Conservation (phyloP, 768 basidiomycete species). For the Russula earlei region DNA sequence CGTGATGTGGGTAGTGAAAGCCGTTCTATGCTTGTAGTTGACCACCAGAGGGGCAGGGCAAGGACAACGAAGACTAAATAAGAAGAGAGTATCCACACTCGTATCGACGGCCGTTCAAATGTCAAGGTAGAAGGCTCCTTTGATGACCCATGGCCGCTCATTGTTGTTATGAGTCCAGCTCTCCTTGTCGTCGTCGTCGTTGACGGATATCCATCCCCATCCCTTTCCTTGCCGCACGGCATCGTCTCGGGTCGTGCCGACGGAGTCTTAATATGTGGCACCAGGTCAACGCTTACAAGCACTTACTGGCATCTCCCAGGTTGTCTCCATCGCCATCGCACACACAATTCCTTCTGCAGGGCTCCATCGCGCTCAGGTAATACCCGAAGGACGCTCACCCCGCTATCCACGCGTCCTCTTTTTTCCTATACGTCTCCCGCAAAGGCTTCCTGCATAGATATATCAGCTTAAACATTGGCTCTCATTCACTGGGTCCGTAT, state of each 20-base stretch:
- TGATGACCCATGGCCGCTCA: constrained; percentile 5
- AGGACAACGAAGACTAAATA: constrained; percentile 76
- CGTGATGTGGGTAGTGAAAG: constrained; percentile 46
- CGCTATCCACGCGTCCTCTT: neutral
- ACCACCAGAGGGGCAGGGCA: constrained; percentile 89
- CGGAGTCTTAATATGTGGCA: constrained; percentile 11
- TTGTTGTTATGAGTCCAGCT: neutral
- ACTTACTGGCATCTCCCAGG: neutral
- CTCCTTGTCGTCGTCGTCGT: no score
- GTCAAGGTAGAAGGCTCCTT: constrained; percentile 11
- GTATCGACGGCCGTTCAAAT: constrained; percentile 18
- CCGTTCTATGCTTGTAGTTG: constrained; percentile 81
- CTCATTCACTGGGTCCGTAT: neutral
- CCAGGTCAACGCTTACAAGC: neutral
- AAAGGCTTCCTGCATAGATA: neutral
- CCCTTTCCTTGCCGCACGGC: no score
- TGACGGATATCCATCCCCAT: no score
- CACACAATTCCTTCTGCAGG: neutral
- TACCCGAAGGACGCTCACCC: neutral
- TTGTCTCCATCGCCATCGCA: neutral
- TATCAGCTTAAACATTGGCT: neutral
- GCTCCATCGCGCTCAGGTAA: constrained; percentile 2
- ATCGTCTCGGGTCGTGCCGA: neutral
- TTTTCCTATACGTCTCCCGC: neutral
- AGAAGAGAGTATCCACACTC: constrained; percentile 54